Evolutionary conservation across 371 early-diverging fungal species (phyloP).

Genomic region (Saksenaea oblongispora): DNA sequence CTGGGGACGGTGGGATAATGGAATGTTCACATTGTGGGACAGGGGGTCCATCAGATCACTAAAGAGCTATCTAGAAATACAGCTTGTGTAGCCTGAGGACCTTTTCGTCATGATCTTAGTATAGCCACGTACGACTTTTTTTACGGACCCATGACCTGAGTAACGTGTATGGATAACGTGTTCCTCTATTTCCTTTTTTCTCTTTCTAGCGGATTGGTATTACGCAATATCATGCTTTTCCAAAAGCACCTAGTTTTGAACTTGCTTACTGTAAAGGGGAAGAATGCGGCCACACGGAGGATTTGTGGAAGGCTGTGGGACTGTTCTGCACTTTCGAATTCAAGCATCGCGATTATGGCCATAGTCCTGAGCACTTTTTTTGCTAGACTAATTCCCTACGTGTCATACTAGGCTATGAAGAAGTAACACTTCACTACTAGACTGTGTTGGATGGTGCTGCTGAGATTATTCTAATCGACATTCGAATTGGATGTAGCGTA

Average conservation of each 20-base stretch:
- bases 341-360: too few species aligned
- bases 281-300: background rate
- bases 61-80: background rate
- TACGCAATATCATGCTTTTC: background rate
- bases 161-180: background rate
- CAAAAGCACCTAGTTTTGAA: background rate
- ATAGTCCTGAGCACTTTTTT: too few species aligned
- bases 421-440: too few species aligned
- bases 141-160: background rate
- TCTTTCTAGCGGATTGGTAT: background rate
- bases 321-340: background rate
- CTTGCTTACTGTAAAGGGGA: background rate
- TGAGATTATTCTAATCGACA: too few species aligned
- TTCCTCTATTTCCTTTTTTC: background rate
- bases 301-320: background rate
- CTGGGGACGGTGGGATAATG: too few species aligned
- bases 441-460: too few species aligned
- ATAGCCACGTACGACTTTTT: background rate
- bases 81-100: background rate
- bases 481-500: too few species aligned
- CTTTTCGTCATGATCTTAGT: background rate
- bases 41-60: background rate
- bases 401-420: too few species aligned
- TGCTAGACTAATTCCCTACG: too few species aligned
- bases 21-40: too few species aligned